Percentiles rank a stretch among this genome's conserved stretches.
phyloP scores from a whole-genome alignment of 306 rosid species.

The Gastrolobium bilobum region DNA sequence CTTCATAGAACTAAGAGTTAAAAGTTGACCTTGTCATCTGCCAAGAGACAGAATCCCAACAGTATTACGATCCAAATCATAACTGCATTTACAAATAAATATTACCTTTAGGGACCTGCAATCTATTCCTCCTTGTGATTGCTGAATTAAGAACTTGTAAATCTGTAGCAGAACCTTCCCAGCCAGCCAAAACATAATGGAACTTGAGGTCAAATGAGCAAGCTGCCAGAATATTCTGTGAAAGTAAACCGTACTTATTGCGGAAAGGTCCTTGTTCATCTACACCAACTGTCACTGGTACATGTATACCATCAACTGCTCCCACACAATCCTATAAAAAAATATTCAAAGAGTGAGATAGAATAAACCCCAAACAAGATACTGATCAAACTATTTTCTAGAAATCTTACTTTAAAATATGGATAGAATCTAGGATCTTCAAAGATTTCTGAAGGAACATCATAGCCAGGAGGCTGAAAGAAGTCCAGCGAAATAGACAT shows the following conservation, averaged over 20 bases:
- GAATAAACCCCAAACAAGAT: constrained; percentile 33
- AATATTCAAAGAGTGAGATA: constrained; percentile 42
- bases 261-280: constrained; percentile 99
- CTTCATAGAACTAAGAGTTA: not conserved
- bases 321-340: constrained; percentile 82
- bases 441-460: constrained; percentile 64
- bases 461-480: constrained; percentile 73
- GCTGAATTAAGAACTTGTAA: constrained; percentile 89
- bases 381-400: constrained; percentile 35
- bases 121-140: constrained; percentile 71
- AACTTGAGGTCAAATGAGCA: constrained; percentile 93
- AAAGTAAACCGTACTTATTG: constrained; percentile 82
- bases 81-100: constrained; percentile 26
- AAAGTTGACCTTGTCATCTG: constrained; percentile 11
- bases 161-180: constrained; percentile 97
- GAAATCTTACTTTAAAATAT: constrained; percentile 75
- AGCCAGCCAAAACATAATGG: constrained; percentile 91
- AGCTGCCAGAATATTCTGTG: constrained; percentile 85
- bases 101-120: constrained; percentile 86
- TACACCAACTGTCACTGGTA: constrained; percentile 91
- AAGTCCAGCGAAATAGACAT: constrained; percentile 82
- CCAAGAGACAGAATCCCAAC: constrained; percentile 7
- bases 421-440: constrained; percentile 86
- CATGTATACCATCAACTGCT: constrained; percentile 80
- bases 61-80: constrained; percentile 31